Percentiles rank a stretch among this genome's conserved stretches.
Conservation (phyloP, 371 early-diverging fungal species). For the Gilbertella persicaria region DNA sequence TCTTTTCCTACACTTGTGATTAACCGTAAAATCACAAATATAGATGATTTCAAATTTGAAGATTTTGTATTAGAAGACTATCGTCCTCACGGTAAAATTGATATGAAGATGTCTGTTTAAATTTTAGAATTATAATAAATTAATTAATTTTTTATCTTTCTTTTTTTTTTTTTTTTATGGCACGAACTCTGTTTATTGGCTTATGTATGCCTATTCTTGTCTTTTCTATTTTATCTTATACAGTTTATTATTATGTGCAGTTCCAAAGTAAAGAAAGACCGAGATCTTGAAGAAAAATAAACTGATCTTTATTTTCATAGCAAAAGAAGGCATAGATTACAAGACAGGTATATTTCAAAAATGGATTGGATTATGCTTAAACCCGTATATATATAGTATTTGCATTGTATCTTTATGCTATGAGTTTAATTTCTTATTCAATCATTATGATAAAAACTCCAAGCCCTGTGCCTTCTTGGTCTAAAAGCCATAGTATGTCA, state of each 20-base stretch:
- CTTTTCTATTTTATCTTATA: constrained; percentile 13
- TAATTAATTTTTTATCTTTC: neutral
- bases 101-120: constrained; percentile 96
- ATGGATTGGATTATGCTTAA: no score
- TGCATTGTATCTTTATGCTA: constrained; percentile 2
- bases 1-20: constrained; percentile 88
- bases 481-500: constrained; percentile 6
- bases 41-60: constrained; percentile 88
- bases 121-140: neutral
- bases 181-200: neutral
- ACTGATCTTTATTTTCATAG: no score
- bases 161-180: neutral
- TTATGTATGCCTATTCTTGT: constrained; percentile 16
- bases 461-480: neutral
- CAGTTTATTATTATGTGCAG: constrained; percentile 6
- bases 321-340: neutral
- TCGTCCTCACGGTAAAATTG: constrained; percentile 87
- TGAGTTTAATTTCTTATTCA: constrained; percentile 15
- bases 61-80: constrained; percentile 91
- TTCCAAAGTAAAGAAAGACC: constrained; percentile 1
- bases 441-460: constrained; percentile 8
- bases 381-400: neutral
- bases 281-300: no score
- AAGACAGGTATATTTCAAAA: no score
- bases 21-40: constrained; percentile 56